phyloP scores from a whole-genome alignment of 768 basidiomycete species.

The Suillus decipiens region DNA sequence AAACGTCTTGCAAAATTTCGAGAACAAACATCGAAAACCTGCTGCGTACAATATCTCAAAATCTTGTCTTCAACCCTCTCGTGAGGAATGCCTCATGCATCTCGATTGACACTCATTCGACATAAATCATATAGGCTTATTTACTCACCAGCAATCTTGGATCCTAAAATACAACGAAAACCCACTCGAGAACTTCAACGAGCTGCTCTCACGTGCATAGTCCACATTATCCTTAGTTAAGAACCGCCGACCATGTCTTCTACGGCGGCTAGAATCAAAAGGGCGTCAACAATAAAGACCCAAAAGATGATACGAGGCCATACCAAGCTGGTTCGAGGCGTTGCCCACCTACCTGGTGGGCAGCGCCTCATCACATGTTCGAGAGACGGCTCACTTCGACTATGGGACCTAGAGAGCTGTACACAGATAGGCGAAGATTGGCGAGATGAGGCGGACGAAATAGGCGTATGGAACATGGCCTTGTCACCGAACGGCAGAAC shows the following conservation, averaged over 20 bases:
- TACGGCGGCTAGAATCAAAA: neutral
- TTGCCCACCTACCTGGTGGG: neutral
- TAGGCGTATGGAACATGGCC: neutral
- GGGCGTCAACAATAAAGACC: neutral
- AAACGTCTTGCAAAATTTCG: neutral
- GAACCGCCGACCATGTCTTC: neutral
- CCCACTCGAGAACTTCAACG: neutral
- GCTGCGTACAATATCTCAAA: neutral
- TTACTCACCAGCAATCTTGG: neutral
- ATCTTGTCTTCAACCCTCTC: neutral
- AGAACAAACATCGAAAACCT: neutral
- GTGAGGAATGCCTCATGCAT: neutral
- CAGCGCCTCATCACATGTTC: conserved; percentile 14
- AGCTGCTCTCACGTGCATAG: neutral
- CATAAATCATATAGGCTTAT: neutral
- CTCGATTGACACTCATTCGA: neutral
- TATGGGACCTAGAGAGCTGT: conserved; percentile 25
- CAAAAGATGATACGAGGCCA: neutral
- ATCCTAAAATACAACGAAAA: neutral
- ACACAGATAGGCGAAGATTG: conserved; percentile 19
- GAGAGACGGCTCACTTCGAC: conserved; percentile 12
- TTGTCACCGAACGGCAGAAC: neutral
- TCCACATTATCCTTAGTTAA: neutral
- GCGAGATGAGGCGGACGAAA: conserved; percentile 11
- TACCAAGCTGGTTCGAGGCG: neutral